Conservation (phyloP, 768 basidiomycete genomes). For the Leccinum truebloodii region DNA sequence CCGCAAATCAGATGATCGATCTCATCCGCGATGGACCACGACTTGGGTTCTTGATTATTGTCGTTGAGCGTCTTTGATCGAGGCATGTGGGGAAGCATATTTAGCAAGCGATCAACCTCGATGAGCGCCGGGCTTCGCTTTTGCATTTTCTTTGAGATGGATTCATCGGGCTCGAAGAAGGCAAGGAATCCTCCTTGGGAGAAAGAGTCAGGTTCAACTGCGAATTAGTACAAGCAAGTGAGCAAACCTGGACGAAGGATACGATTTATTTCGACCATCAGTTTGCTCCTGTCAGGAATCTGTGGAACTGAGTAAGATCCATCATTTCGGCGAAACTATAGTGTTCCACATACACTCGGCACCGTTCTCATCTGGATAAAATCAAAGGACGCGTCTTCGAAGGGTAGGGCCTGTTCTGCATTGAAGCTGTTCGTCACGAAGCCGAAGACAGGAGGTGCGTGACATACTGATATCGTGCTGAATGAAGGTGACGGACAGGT, state of each 20-base stretch:
- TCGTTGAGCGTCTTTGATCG: constrained; percentile 1
- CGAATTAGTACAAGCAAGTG: neutral
- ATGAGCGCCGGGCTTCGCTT: constrained; percentile 1
- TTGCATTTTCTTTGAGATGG: neutral
- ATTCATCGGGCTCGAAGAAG: constrained; percentile 7
- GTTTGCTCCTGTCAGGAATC: constrained; percentile 3
- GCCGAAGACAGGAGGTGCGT: neutral
- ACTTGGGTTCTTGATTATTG: neutral
- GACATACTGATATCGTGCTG: constrained; percentile 7
- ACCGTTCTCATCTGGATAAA: constrained; percentile 13
- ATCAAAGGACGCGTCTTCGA: constrained; percentile 13
- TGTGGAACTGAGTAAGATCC: neutral
- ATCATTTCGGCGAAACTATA: neutral
- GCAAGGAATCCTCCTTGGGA: constrained; percentile 5
- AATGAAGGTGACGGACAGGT: neutral
- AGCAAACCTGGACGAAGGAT: constrained; percentile 4
- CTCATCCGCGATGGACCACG: constrained; percentile 6
- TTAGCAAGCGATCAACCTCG: constrained; percentile 8
- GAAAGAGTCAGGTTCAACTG: neutral
- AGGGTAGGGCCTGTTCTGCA: constrained; percentile 5
- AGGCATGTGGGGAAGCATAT: constrained; percentile 7
- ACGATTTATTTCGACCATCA: constrained; percentile 7
- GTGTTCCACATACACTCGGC: constrained; percentile 5
- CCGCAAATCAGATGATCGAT: neutral
- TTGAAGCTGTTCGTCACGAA: neutral